Evolutionary conservation across 106 monocot species (phyloP).

Genomic region (Allium sativum): DNA sequence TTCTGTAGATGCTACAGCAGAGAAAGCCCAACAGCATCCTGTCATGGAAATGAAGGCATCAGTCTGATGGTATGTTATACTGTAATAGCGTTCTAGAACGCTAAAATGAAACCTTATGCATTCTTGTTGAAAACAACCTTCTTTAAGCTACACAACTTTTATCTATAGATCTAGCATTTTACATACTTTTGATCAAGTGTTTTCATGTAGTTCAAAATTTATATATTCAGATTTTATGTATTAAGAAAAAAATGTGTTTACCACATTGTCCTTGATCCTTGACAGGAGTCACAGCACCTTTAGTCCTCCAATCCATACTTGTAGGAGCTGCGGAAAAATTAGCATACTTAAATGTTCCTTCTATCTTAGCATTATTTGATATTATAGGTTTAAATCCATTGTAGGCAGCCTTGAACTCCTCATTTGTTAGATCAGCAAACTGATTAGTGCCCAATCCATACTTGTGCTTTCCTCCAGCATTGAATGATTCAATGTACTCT

Average conservation of each 20-base stretch:
- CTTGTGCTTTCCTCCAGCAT: too few relatives aligned
- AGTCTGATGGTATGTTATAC: background rate
- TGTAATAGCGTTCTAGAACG: background rate
- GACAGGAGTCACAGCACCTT: background rate
- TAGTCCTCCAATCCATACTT: background rate
- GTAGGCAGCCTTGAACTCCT: too few relatives aligned
- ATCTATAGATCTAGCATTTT: background rate
- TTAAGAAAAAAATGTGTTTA: background rate
- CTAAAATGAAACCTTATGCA: background rate
- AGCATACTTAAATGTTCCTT: too few relatives aligned
- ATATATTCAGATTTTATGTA: background rate
- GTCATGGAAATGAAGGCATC: background rate
- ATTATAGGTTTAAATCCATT: too few relatives aligned
- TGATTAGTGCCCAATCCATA: too few relatives aligned
- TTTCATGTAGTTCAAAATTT: background rate
- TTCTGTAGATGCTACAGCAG: conserved; percentile 11
- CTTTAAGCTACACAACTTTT: background rate
- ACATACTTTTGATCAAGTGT: too few relatives aligned
- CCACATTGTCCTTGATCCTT: conserved; percentile 2
- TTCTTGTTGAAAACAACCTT: background rate
- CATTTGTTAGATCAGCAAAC: too few relatives aligned
- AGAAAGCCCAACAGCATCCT: conserved; percentile 11
- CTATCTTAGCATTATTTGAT: too few relatives aligned
- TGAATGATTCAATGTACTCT: too few relatives aligned
- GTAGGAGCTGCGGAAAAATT: too few relatives aligned